Base-by-base conservation (phyloP, 352 stramenopile species). In the Globisporangium perplexum region DNA sequence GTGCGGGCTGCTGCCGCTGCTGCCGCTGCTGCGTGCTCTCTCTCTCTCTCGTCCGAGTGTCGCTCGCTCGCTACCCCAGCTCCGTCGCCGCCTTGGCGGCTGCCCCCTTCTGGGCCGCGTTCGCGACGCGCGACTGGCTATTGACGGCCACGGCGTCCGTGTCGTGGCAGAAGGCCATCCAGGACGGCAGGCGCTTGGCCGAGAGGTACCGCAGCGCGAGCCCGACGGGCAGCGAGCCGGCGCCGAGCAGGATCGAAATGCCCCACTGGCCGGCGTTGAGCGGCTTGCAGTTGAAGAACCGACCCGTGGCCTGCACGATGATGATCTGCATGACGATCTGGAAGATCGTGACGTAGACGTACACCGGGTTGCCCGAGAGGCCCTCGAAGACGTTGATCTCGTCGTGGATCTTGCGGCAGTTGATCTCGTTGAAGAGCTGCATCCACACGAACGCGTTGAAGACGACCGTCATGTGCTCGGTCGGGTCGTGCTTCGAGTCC, bases 361-460 rank as follows among this genome's bases (percentile, higher is more conserved):
- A 98, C 7, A 98, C 71, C 7, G 57, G 71, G 77, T 98, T 99
- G 23, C 69, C 68, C 38, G 83, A 47, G 22, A 99, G 74, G n/a
- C 93, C 93, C 5, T 77, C 71, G 56, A 99, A 95, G 15, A 98
- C 73, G 69, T 98, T 99, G 65, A 88, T 85, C 20, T 89, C 82
- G 52, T 93, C 77, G 72, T 90, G 71, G 62, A 89, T 90, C 53
- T 90, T 90, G 39, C 79, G 77, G 60, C 69, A 86, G 57, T 90
- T 90, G 50, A 93, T 53, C 62, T 93, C 76, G 50, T 93, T 93
- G 56, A 89, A 98, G 30, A 98, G 79, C 82, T 98, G 94, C 60
- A 97, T 88, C 73, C 98, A 98, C 26, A 98, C 95, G 65, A 99
- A 99, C 15, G 93, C 88, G 69, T 99, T 99, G 80, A 99, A 99